A percentile compares a stretch with the other conserved stretches of the same genome.
Evolutionary conservation across 805 yeast species (phyloP).

Genomic region (Monosporozyma aerobia): DNA sequence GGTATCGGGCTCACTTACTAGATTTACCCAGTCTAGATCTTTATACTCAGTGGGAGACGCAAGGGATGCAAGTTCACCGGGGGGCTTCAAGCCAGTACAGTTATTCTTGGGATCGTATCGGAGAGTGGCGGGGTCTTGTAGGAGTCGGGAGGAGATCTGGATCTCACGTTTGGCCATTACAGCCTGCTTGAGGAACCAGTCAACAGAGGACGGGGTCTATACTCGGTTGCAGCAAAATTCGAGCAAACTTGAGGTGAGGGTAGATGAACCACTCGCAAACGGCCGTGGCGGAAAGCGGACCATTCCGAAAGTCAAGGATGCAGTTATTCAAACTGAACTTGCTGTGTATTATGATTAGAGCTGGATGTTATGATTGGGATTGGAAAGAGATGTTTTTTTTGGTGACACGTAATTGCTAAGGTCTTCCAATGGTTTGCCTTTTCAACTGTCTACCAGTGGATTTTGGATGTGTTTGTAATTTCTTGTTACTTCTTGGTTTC

Average conservation of each 20-base stretch:
- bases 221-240: not conserved
- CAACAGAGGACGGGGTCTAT: not conserved
- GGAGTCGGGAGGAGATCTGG: not conserved
- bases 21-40: not conserved
- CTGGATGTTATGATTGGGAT: not conserved
- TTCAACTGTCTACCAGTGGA: not conserved
- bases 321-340: not conserved
- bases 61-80: not conserved
- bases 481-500: not conserved
- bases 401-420: not conserved
- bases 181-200: not conserved
- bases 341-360: not conserved
- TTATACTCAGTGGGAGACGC: not conserved
- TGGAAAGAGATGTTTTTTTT: not conserved
- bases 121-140: not conserved
- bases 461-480: not conserved
- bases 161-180: not conserved
- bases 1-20: not conserved
- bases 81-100: too few species aligned
- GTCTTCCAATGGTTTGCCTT: not conserved
- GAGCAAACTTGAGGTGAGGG: not conserved
- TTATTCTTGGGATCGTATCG: not conserved
- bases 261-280: not conserved
- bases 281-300: not conserved
- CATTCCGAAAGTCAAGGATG: not conserved